These are phyloP conservation scores for Ophiostoma populinum DNA, from an alignment of 2,329 filamentous ascomycete species.

Conservation along the genomic window DNA sequence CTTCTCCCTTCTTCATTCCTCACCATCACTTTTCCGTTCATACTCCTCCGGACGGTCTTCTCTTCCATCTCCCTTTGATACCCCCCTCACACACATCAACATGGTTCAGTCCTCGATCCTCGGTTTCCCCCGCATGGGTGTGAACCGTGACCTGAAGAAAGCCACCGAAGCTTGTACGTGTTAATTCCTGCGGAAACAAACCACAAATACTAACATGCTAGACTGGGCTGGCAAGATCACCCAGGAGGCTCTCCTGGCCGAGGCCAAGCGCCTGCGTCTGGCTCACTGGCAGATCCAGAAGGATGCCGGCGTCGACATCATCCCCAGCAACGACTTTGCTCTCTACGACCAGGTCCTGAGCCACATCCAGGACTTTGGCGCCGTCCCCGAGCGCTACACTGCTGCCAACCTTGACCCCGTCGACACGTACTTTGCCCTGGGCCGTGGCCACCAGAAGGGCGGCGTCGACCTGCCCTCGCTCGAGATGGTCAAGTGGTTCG, in stretches of 20 bases:
- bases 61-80: neutral
- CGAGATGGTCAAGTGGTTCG: constrained; percentile 99
- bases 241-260: constrained; percentile 72
- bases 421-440: constrained; percentile 99
- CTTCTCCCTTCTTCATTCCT: constrained; percentile 1
- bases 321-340: constrained; percentile 98
- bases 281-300: constrained; percentile 99
- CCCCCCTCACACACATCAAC: constrained; percentile 19
- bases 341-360: constrained; percentile 96
- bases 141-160: constrained; percentile 98
- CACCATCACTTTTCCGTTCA: constrained; percentile 6
- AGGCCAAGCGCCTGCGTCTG: constrained; percentile 92
- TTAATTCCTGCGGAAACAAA: constrained; percentile 18
- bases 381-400: constrained; percentile 83
- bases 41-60: constrained; percentile 5
- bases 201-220: constrained; percentile 9
- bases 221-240: constrained; percentile 89
- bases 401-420: constrained; percentile 72
- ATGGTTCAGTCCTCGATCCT: constrained; percentile 64
- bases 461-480: constrained; percentile 81
- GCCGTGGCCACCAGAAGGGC: constrained; percentile 92
- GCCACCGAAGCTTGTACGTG: constrained; percentile 77
- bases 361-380: constrained; percentile 96
- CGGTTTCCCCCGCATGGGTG: constrained; percentile 98
- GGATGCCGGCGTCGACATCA: constrained; percentile 90